Evolutionary conservation across 2,329 filamentous ascomycete genomes (phyloP), one percentile per base, ranked within the genome.

Genomic region (Ustulina deusta): DNA sequence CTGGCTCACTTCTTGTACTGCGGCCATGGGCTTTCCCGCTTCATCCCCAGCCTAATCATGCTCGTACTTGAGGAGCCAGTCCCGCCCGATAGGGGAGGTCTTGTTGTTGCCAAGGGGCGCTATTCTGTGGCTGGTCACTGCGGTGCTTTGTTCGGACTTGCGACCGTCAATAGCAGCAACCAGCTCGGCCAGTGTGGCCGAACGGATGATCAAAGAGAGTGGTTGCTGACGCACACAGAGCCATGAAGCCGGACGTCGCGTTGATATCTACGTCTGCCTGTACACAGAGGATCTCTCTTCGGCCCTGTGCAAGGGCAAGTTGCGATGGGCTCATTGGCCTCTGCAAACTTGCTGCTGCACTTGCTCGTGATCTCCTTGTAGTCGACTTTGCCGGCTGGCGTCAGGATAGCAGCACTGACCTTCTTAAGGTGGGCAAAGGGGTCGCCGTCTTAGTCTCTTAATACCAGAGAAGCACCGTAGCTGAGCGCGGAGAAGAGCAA

Each of bases 341-440:
- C 52, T 40, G 20, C 52, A 38, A 22, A 38, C 20, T 60, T 60
- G 29, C n/a, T 25, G 29, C 42, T 49, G 20, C 29, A 60, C 52
- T 17, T 56, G 3, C 20, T 60, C 32, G 57, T 38, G 7, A 64
- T 42, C 27, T 36, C 42, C 32, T 57, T 51, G 27, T 63, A 68
- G 22, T 67, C 65, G 27, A 67, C 15, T 11, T 67, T 67, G 10
- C 65, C 65, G 11, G 59, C 55, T 11, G 29, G 29, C 1, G 65
- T 61, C 2, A 61, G 46, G 22, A 61, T 61, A 25, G 58, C 46
- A 27, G 58, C 48, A 34, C 52, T 46, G 13, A 36, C 48, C 11
- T 61, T 46, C 22, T 61, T 36, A 32, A 61, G 44, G 25, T 61
- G 58, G 22, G 58, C n/a, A 42, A 61, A 52, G 20, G 58, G 58